These are phyloP conservation scores for Dianthus caryophyllus DNA, from an alignment of 148 eudicot genomes.

Conservation along the genomic window DNA sequence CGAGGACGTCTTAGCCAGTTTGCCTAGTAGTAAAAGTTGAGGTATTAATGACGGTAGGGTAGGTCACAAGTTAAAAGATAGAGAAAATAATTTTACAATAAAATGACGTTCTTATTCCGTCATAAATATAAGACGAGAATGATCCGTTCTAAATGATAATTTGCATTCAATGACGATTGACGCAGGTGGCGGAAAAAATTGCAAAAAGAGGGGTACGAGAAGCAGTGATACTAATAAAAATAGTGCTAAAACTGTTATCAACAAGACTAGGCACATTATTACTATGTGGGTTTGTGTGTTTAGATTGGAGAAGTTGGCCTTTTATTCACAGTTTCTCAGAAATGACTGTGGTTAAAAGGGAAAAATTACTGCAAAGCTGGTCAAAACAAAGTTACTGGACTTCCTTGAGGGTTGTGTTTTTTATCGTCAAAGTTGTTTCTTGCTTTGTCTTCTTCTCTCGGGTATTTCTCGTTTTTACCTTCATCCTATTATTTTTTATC, in stretches of 20 bases:
- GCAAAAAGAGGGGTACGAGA: slow-evolving; percentile 38
- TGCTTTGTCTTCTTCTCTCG: slow-evolving; percentile 36
- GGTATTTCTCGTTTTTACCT: slow-evolving; percentile 26
- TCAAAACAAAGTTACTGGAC: slow-evolving; percentile 36
- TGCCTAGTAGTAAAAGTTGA: too few relatives aligned
- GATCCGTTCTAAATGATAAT: too few relatives aligned
- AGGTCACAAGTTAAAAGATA: too few relatives aligned
- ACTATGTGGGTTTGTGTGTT: slow-evolving; percentile 53
- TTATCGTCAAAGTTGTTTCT: slow-evolving; percentile 37
- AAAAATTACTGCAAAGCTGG: slow-evolving; percentile 59
- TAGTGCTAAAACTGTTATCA: slow-evolving; percentile 46
- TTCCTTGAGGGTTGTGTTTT: slow-evolving; percentile 38
- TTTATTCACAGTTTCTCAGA: slow-evolving; percentile 51
- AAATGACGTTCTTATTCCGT: too few relatives aligned
- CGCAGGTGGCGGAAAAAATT: slow-evolving; percentile 54
- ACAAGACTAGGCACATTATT: slow-evolving; percentile 63
- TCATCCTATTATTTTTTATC: slow-evolving; percentile 27
- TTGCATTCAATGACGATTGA: too few relatives aligned
- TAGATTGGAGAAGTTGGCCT: slow-evolving; percentile 51
- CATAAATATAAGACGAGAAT: too few relatives aligned
- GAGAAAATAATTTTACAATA: too few relatives aligned
- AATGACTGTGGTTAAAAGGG: slow-evolving; percentile 47
- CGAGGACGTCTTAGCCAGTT: too few relatives aligned
- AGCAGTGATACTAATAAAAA: slow-evolving; percentile 28
- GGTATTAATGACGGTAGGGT: too few relatives aligned